Conservation (phyloP, 306 rosid species). For the Adenanthera pavonina region DNA sequence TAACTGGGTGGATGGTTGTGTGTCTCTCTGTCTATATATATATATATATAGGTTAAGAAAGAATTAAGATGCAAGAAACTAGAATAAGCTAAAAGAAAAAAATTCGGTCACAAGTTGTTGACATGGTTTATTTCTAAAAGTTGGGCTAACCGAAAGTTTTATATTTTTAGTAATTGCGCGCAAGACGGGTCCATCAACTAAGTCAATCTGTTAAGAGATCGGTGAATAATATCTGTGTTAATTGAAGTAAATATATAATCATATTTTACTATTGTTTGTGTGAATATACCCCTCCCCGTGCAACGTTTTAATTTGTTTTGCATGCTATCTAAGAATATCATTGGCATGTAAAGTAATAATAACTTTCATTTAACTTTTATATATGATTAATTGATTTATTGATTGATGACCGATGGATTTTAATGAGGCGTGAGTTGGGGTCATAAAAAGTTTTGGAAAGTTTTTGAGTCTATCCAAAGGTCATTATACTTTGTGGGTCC, state of each 20-base stretch:
- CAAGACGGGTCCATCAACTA: neutral
- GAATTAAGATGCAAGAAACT: neutral
- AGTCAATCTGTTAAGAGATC: neutral
- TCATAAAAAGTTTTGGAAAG: neutral
- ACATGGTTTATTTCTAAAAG: neutral
- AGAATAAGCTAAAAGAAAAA: neutral
- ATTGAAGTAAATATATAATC: neutral
- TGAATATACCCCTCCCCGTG: neutral
- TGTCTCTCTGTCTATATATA: too few species aligned
- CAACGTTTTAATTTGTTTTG: too few species aligned
- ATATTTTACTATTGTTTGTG: neutral
- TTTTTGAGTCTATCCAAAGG: neutral
- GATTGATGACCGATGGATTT: neutral
- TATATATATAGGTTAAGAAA: neutral
- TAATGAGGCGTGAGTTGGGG: neutral
- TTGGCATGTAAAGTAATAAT: too few species aligned
- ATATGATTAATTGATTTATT: too few species aligned
- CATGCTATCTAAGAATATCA: too few species aligned
- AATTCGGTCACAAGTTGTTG: neutral
- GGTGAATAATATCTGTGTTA: neutral
- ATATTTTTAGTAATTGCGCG: neutral
- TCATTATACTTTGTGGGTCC: constrained; percentile 37
- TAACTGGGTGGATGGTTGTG: neutral
- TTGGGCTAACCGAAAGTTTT: neutral
- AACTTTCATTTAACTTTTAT: too few species aligned